A percentile compares a stretch with the other conserved stretches of the same genome.
Evolutionary conservation across 805 yeast genomes (phyloP).

Genomic region (Candida quercuum): DNA sequence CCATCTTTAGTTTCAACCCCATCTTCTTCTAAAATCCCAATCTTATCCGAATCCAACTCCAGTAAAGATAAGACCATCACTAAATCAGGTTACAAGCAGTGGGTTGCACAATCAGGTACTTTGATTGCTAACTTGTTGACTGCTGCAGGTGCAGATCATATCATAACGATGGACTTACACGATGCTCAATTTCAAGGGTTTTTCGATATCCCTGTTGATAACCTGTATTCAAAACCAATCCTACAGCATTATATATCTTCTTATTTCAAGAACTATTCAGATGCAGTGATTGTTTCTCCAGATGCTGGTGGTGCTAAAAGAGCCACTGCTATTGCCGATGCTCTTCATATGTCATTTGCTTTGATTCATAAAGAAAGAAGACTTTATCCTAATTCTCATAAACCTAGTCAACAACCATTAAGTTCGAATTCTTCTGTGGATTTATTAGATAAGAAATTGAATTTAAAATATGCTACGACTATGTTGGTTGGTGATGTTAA

Average conservation of each 20-base stretch:
- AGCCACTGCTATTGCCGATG: slow-evolving; percentile 92
- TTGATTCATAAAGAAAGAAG: slow-evolving; percentile 92
- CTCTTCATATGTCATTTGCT: slow-evolving; percentile 84
- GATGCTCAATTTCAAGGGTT: slow-evolving; percentile 98
- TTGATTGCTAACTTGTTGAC: slow-evolving; percentile 82
- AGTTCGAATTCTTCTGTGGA: slow-evolving; percentile 11
- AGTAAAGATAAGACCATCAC: slow-evolving; percentile 25
- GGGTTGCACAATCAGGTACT: slow-evolving; percentile 96
- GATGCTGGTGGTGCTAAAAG: slow-evolving; percentile 99
- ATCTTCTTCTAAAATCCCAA: slow-evolving; percentile 29
- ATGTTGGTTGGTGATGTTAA: slow-evolving; percentile 96
- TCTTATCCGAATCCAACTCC: slow-evolving; percentile 21
- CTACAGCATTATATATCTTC: slow-evolving; percentile 79
- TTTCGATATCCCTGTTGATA: slow-evolving; percentile 94
- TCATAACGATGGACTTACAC: slow-evolving; percentile 96
- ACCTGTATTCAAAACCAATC: slow-evolving; percentile 82
- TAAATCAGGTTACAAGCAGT: slow-evolving; percentile 76
- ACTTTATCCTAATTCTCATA: slow-evolving; percentile 26
- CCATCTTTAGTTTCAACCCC: slow-evolving; percentile 9
- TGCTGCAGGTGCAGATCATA: slow-evolving; percentile 93
- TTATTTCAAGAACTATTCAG: slow-evolving; percentile 70
- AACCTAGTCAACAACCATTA: slow-evolving; percentile 26
- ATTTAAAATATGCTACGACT: slow-evolving; percentile 67
- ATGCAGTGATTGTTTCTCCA: slow-evolving; percentile 91
- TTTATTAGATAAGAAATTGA: slow-evolving; percentile 14